Conservation (phyloP, 148 eudicot species). For the Chenopodium quinoa region DNA sequence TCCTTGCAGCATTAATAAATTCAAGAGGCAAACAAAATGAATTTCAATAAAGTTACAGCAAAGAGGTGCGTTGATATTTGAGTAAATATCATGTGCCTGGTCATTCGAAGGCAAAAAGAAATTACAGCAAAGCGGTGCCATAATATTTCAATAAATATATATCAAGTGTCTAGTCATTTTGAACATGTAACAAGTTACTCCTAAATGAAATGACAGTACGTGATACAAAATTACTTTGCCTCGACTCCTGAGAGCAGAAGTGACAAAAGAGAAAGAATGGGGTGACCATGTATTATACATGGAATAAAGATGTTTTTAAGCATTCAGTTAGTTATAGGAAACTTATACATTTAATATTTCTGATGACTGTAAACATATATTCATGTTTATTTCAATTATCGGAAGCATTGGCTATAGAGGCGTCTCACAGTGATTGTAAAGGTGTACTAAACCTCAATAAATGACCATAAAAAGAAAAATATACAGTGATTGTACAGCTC, state of each 20-base stretch:
- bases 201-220: not conserved
- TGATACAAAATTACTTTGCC: not conserved
- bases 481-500: constrained; percentile 10
- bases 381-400: not conserved
- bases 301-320: not conserved
- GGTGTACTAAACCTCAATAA: not conserved
- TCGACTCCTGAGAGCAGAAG: not conserved
- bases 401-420: not conserved
- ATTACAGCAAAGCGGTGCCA: no score
- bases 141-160: no score
- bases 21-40: not conserved
- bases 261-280: not conserved
- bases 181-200: not conserved
- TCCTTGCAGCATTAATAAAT: not conserved
- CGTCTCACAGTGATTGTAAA: not conserved
- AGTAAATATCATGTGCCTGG: not conserved
- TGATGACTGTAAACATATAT: not conserved
- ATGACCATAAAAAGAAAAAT: not conserved
- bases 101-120: no score
- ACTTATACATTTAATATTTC: not conserved
- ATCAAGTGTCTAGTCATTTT: no score
- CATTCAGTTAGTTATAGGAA: not conserved
- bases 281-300: not conserved
- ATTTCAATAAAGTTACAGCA: not conserved
- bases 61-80: not conserved